Percentiles rank a stretch among this genome's conserved stretches.
phyloP scores from a whole-genome alignment of 345 rosid genomes.

The Viola odorata region DNA sequence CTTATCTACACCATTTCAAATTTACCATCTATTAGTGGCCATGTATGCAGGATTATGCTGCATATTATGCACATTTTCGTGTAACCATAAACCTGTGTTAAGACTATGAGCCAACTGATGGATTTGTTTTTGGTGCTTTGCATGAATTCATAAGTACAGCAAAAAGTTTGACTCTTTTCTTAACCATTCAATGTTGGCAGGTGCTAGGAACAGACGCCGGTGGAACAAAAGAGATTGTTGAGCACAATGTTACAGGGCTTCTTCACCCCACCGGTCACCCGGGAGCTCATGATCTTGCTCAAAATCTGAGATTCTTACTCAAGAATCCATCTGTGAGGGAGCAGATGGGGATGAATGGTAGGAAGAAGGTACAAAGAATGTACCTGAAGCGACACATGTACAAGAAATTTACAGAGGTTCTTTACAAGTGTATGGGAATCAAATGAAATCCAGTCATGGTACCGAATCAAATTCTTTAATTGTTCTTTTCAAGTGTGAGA shows the following conservation, averaged over 20 bases:
- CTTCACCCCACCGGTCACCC: constrained; percentile 65
- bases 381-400: constrained; percentile 88
- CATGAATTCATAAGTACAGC: not conserved
- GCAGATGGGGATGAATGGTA: constrained; percentile 63
- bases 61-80: no score
- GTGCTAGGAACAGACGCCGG: constrained; percentile 93
- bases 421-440: constrained; percentile 75
- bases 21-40: no score
- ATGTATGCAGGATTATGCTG: no score
- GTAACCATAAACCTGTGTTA: no score
- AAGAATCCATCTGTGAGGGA: constrained; percentile 43
- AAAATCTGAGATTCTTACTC: constrained; percentile 48
- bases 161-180: not conserved
- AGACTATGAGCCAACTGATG: no score
- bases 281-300: constrained; percentile 50
- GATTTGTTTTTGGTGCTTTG: not conserved
- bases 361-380: constrained; percentile 51
- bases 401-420: constrained; percentile 64
- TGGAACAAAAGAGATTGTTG: constrained; percentile 81
- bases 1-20: no score
- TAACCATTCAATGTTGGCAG: constrained; percentile 22
- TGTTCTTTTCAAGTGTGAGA: no score
- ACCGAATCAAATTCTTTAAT: no score
- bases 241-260: constrained; percentile 75
- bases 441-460: constrained; percentile 18